Evolutionary conservation across 345 rosid genomes (phyloP).

Genomic region (Microcos paniculata): DNA sequence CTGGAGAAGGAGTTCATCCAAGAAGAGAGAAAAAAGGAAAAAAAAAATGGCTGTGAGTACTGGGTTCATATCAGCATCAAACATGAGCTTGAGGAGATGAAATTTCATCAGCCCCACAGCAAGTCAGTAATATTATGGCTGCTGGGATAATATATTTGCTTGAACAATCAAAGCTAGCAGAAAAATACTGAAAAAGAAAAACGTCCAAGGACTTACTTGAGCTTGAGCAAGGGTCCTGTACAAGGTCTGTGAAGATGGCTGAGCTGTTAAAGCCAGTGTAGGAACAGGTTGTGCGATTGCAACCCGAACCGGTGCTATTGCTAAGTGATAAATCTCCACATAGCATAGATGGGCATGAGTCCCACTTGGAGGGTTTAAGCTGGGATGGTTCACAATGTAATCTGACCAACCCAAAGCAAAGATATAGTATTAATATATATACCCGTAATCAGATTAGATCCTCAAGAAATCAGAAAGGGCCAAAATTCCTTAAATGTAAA

Average conservation of each 20-base stretch:
- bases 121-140: neutral
- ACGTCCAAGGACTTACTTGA: conserved; percentile 34
- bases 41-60: neutral
- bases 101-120: neutral
- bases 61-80: neutral
- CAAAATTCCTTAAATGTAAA: neutral
- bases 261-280: conserved; percentile 61
- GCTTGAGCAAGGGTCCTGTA: conserved; percentile 40
- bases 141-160: neutral
- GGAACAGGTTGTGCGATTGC: conserved; percentile 48
- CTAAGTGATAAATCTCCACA: conserved; percentile 51
- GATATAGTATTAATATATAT: neutral
- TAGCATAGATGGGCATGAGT: conserved; percentile 50
- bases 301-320: conserved; percentile 34
- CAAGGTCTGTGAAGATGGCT: conserved; percentile 40
- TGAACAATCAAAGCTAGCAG: neutral
- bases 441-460: neutral
- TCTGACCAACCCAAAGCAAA: conserved; percentile 39
- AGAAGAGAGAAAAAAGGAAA: conserved; percentile 17
- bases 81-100: no score
- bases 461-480: neutral
- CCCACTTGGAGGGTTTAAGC: conserved; percentile 29
- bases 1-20: conserved; percentile 24
- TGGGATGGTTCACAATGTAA: conserved; percentile 61
- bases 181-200: neutral